A percentile compares a stretch with the other conserved stretches of the same genome.
These are phyloP conservation scores for Saccharum spontaneum DNA, from an alignment of 176 grass and related monocot genomes.

Conservation along the genomic window DNA sequence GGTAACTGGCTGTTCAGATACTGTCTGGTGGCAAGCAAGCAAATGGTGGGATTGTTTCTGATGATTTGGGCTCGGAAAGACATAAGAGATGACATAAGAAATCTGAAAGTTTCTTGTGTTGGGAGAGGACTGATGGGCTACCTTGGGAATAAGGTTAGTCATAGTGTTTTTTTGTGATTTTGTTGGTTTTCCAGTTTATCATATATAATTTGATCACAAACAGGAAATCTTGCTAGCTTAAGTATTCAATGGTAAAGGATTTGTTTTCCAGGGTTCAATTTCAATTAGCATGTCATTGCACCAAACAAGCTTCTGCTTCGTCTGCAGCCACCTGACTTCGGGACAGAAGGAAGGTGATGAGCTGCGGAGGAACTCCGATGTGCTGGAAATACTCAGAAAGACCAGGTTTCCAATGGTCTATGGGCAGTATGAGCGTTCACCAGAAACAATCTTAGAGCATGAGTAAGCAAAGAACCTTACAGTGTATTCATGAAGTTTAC, in stretches of 20 bases:
- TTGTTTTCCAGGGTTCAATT: conserved; percentile 95
- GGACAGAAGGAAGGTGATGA: conserved; percentile 99
- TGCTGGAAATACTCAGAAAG: conserved; percentile 90
- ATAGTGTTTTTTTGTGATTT: neutral
- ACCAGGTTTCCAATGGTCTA: conserved; percentile 85
- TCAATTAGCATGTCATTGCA: conserved; percentile 99
- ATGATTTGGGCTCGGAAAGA: conserved; percentile 87
- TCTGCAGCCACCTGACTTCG: conserved; percentile 98
- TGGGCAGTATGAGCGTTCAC: conserved; percentile 78
- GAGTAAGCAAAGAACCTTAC: conserved; percentile 63
- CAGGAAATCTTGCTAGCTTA: conserved; percentile 39
- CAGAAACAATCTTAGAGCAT: conserved; percentile 89
- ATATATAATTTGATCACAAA: conserved; percentile 7
- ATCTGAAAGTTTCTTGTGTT: conserved; percentile 96
- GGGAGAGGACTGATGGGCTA: conserved; percentile 98
- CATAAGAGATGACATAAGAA: conserved; percentile 82
- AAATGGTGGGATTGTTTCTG: conserved; percentile 97
- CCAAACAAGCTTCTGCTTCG: conserved; percentile 99
- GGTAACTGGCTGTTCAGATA: conserved; percentile 49
- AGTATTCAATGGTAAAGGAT: conserved; percentile 39
- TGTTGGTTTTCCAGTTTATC: neutral
- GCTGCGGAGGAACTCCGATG: conserved; percentile 79
- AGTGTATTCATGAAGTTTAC: conserved; percentile 5
- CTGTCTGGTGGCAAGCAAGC: conserved; percentile 89
- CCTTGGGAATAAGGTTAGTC: conserved; percentile 90